Evolutionary conservation across 331 rosid species (phyloP).

Genomic region (Malus hybrid): DNA sequence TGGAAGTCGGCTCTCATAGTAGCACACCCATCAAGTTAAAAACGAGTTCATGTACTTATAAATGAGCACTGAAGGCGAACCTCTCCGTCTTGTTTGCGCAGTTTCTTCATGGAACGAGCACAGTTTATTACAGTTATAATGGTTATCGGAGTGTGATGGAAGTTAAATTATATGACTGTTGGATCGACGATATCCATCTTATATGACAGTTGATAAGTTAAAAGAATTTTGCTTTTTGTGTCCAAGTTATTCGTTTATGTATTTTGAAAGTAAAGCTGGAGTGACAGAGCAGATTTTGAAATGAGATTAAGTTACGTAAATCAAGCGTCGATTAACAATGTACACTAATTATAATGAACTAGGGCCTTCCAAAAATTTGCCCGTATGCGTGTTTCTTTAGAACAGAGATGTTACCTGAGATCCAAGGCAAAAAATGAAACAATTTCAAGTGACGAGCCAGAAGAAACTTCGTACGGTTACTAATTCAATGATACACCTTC

Average conservation of each 20-base stretch:
- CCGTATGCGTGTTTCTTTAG: neutral
- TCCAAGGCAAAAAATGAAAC: neutral
- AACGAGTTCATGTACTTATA: constrained; percentile 42
- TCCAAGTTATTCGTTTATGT: neutral
- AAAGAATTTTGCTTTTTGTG: neutral
- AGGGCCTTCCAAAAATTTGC: constrained; percentile 13
- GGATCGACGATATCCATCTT: neutral
- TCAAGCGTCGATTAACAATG: neutral
- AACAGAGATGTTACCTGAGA: neutral
- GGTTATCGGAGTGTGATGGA: neutral
- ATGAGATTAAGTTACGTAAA: neutral
- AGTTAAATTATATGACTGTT: neutral
- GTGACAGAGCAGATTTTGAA: neutral
- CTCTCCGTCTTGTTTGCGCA: neutral
- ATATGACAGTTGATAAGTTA: neutral
- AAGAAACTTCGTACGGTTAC: neutral
- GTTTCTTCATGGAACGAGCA: neutral
- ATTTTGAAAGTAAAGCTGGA: neutral
- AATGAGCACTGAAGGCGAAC: constrained; percentile 12
- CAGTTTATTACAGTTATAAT: neutral
- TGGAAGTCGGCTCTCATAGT: constrained; percentile 35
- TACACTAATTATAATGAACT: neutral
- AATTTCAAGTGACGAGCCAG: neutral
- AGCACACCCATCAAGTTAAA: constrained; percentile 46
- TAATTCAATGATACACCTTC: constrained; percentile 2